Evolutionary conservation across 768 basidiomycete genomes (phyloP), one percentile per base, ranked within the genome.

Genomic region (Leccinum olivaceopallidum): DNA sequence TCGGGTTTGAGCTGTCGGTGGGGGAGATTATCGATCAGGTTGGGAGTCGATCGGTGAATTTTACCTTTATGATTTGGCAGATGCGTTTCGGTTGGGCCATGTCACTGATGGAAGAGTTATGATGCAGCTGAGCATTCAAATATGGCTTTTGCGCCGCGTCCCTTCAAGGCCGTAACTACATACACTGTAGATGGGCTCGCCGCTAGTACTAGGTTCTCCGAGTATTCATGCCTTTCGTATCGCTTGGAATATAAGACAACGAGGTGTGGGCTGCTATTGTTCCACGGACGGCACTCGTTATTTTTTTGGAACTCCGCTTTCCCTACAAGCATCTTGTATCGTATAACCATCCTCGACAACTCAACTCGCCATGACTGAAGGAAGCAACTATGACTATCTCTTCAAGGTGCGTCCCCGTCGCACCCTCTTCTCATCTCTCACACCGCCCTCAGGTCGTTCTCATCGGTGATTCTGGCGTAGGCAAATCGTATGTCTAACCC

Each of bases 311-410:
- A 74, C 73, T 74, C 74, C 73, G 75, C 67, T 18, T 47, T 53
- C n/a, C 48, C 53, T 49, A 5, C 59, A 37, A 24, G 20, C 53
- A 44, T 44, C 51, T 13, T 14, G 42, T n/a, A 61, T 57, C 37
- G 36, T 62, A 55, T 58, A 65, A 44, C 59, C 57, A 60, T 56
- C 55, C 57, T 59, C 54, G 58, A 59, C 62, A 34, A 59, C 20
- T 48, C 42, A 44, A 60, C 54, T 59, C 64, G 59, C 65, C 61
- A 97, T 97, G 95, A 76, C 92, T 59, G 95, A 96, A 83, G 89
- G 87, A 68, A 92, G 88, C 81, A 95, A 94, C 84, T 98, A 97
- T 80, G 96, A 98, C 76, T 98, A 90, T 82, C 88, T 99, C 67
- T 98, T 98, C 89, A 98, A 99, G 86, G 96, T 95, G 55, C 14